These are phyloP conservation scores for Alternaria ventricosa DNA, from an alignment of 2,329 filamentous ascomycete species.

Conservation along the genomic window DNA sequence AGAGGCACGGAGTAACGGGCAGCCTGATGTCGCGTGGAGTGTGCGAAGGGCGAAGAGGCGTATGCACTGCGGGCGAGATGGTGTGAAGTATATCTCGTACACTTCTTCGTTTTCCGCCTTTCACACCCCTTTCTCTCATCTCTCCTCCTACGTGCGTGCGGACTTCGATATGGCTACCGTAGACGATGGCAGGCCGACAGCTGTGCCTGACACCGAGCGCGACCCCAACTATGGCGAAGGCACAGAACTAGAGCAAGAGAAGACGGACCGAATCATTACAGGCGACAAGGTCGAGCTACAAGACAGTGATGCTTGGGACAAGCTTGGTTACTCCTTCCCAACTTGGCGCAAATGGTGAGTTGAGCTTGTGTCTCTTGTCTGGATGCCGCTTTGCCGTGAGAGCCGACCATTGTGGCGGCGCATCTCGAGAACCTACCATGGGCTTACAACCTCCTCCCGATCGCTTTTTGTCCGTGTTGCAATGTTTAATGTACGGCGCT, in stretches of 20 bases:
- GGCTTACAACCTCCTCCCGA: background rate
- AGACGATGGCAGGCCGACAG: slow-evolving; percentile 14
- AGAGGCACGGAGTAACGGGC: slow-evolving; percentile 9
- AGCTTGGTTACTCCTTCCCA: slow-evolving; percentile 55
- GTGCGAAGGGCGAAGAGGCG: background rate
- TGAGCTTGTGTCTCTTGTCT: background rate
- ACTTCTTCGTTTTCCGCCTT: background rate
- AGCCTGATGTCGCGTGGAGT: background rate
- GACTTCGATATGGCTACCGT: slow-evolving; percentile 14
- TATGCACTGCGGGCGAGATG: background rate
- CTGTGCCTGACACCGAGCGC: slow-evolving; percentile 34
- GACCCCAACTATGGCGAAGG: slow-evolving; percentile 29
- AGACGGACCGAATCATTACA: slow-evolving; percentile 30
- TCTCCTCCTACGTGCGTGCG: background rate
- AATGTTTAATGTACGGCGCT: background rate
- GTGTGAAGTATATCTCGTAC: background rate
- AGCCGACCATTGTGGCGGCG: background rate
- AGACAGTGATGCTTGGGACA: slow-evolving; percentile 51
- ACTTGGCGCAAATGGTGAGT: slow-evolving; percentile 53
- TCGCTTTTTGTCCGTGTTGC: background rate
- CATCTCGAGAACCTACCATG: background rate
- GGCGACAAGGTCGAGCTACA: slow-evolving; percentile 44
- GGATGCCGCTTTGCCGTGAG: slow-evolving; percentile 32
- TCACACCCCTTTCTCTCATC: background rate
- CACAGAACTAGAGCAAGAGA: slow-evolving; percentile 17